Evolutionary conservation across 495 filamentous ascomycete genomes (phyloP).

Genomic region (Podospora conica): DNA sequence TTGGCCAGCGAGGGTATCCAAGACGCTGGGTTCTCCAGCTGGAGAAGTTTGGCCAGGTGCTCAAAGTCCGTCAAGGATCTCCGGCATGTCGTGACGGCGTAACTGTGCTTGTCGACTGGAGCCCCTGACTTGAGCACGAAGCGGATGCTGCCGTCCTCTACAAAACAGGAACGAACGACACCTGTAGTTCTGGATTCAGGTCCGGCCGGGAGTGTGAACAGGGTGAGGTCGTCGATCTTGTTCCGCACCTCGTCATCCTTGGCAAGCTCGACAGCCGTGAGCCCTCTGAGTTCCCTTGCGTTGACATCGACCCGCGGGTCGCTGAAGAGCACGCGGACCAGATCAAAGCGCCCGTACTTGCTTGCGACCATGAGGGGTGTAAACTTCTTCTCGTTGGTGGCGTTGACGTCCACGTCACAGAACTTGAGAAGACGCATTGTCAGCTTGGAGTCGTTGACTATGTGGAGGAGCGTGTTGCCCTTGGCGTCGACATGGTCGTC

Average conservation of each 20-base stretch:
- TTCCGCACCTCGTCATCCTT: slow-evolving; percentile 98
- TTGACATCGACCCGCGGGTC: slow-evolving; percentile 82
- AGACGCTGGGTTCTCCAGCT: slow-evolving; percentile 87
- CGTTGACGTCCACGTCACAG: slow-evolving; percentile 92
- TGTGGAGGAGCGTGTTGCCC: slow-evolving; percentile 90
- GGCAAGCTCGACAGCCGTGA: slow-evolving; percentile 93
- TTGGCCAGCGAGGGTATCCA: slow-evolving; percentile 81
- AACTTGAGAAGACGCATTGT: slow-evolving; percentile 66
- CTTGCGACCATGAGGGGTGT: slow-evolving; percentile 98
- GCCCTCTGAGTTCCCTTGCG: slow-evolving; percentile 76
- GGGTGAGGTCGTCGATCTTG: slow-evolving; percentile 84
- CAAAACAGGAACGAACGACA: slow-evolving; percentile 94
- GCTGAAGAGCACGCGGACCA: slow-evolving; percentile 80
- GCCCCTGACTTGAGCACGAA: slow-evolving; percentile 93
- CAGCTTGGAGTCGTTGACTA: slow-evolving; percentile 78
- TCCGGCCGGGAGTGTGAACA: slow-evolving; percentile 67
- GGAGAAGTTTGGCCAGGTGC: slow-evolving; percentile 78
- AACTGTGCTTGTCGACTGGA: slow-evolving; percentile 56
- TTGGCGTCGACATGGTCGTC: slow-evolving; percentile 91
- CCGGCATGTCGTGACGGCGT: slow-evolving; percentile 89
- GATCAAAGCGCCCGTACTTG: slow-evolving; percentile 93
- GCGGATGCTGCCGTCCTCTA: slow-evolving; percentile 91
- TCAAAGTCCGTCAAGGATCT: slow-evolving; percentile 90
- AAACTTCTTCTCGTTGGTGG: slow-evolving; percentile 90
- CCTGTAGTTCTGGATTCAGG: slow-evolving; percentile 80